A percentile compares a stretch with the other conserved stretches of the same genome.
Conservation (phyloP, 2,329 filamentous ascomycete species). For the Onygenales sp. region DNA sequence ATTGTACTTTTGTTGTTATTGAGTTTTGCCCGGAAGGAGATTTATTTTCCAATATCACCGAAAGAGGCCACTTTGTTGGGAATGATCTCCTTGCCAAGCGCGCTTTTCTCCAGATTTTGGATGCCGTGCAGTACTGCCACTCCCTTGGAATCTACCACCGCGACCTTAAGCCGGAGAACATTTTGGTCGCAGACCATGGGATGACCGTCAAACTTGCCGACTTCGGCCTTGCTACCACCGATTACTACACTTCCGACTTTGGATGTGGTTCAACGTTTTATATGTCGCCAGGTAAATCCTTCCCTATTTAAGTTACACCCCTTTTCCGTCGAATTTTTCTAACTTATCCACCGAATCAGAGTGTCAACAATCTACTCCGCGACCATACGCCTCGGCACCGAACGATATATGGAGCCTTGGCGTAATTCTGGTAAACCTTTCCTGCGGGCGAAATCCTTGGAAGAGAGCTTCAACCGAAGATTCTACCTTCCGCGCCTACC, state of each 20-base stretch:
- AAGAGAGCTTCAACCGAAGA: conserved; percentile 91
- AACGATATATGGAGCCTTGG: conserved; percentile 99
- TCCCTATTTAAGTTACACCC: conserved; percentile 2
- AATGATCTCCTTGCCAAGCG: conserved; percentile 81
- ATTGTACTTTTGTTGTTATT: conserved; percentile 92
- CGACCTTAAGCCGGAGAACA: conserved; percentile 97
- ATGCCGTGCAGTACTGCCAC: conserved; percentile 95
- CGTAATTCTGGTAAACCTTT: conserved; percentile 94
- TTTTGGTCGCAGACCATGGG: conserved; percentile 80
- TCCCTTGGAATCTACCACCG: conserved; percentile 88
- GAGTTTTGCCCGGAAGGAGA: conserved; percentile 97
- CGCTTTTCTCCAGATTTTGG: conserved; percentile 88
- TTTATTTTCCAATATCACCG: conserved; percentile 94
- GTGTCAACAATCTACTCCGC: conserved; percentile 69
- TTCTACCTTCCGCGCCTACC: conserved; percentile 86
- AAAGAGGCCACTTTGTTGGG: conserved; percentile 83
- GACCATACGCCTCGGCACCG: conserved; percentile 78
- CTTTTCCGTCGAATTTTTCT: conserved; percentile 8
- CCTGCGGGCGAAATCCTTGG: conserved; percentile 97
- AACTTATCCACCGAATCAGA: conserved; percentile 47
- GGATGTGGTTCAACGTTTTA: conserved; percentile 98
- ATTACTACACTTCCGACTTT: conserved; percentile 80
- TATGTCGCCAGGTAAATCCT: conserved; percentile 87
- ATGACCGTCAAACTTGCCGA: conserved; percentile 91
- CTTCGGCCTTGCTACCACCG: conserved; percentile 87